Evolutionary conservation across 2,329 filamentous ascomycete genomes (phyloP).

Genomic region (Exophiala phaeomuriformis): DNA sequence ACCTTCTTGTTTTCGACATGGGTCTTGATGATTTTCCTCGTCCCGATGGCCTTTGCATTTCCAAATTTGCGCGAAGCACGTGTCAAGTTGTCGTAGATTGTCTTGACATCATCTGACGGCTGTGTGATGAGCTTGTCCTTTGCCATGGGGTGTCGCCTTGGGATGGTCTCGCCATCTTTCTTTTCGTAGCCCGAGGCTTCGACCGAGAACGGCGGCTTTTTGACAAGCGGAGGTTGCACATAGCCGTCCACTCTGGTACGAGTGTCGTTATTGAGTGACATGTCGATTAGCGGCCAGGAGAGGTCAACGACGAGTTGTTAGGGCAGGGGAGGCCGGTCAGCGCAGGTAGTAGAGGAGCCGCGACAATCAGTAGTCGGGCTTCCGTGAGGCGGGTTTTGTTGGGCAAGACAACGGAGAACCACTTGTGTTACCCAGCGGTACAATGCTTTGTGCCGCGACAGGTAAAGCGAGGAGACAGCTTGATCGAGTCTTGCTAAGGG

Average conservation of each 20-base stretch:
- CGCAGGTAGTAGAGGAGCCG: neutral
- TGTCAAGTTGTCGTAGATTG: constrained; percentile 70
- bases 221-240: constrained; percentile 46
- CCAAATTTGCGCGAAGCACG: constrained; percentile 58
- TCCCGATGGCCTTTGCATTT: constrained; percentile 60
- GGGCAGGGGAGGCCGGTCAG: neutral
- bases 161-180: constrained; percentile 74
- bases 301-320: neutral
- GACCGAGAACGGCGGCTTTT: constrained; percentile 67
- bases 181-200: constrained; percentile 62
- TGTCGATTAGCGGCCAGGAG: neutral
- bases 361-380: neutral
- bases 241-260: constrained; percentile 20
- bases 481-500: neutral
- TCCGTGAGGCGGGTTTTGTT: neutral
- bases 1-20: constrained; percentile 84
- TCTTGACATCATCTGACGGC: constrained; percentile 63
- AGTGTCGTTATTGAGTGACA: constrained; percentile 20
- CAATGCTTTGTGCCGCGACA: neutral
- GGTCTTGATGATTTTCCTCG: constrained; percentile 64
- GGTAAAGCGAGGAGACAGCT: too few species aligned
- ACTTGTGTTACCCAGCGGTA: neutral
- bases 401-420: neutral
- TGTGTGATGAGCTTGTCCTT: constrained; percentile 62
- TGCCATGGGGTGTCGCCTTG: constrained; percentile 64